A percentile compares a stretch with the other conserved stretches of the same genome.
These are phyloP conservation scores for Daldinia vernicosa DNA, from an alignment of 495 filamentous ascomycete genomes.

Conservation along the genomic window DNA sequence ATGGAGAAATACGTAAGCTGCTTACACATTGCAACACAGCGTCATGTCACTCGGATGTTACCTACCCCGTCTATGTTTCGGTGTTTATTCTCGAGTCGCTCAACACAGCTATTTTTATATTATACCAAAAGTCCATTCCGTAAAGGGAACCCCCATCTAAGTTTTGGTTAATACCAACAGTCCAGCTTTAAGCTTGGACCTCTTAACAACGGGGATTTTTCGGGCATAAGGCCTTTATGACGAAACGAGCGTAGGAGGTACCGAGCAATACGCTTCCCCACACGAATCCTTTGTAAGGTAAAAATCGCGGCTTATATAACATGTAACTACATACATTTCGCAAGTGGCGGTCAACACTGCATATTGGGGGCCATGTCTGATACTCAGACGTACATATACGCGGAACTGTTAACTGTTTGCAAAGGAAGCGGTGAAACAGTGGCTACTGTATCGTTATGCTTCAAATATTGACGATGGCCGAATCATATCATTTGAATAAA, in stretches of 20 bases:
- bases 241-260: neutral
- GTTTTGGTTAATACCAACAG: neutral
- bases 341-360: conserved; percentile 1
- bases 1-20: neutral
- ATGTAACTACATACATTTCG: neutral
- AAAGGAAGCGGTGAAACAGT: neutral
- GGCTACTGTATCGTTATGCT: neutral
- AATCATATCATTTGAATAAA: neutral
- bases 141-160: neutral
- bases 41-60: neutral
- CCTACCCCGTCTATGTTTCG: neutral
- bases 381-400: neutral
- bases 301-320: neutral
- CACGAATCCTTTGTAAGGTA: neutral
- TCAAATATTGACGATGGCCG: neutral
- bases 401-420: neutral
- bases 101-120: neutral
- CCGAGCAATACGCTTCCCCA: neutral
- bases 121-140: neutral
- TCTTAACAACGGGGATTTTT: neutral
- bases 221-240: neutral
- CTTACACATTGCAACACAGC: neutral
- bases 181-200: neutral
- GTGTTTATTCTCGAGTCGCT: neutral
- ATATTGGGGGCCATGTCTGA: neutral